These are phyloP conservation scores for Yarrowia sp. DNA, from an alignment of 805 yeast genomes.

Conservation along the genomic window DNA sequence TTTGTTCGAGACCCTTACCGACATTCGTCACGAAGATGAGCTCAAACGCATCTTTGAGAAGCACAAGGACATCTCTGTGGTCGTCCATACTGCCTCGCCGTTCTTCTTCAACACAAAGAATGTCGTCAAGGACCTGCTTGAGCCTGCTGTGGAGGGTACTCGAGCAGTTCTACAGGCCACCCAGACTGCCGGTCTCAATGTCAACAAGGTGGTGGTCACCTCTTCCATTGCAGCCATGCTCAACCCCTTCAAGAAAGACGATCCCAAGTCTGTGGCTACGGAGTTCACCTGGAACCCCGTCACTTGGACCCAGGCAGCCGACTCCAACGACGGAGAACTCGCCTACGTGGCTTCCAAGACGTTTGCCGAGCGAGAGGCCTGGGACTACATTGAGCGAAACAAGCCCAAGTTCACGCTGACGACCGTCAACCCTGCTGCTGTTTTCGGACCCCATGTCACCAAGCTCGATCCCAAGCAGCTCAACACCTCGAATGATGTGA, in stretches of 20 bases:
- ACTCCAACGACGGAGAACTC: constrained; percentile 3
- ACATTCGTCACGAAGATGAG: constrained; percentile 47
- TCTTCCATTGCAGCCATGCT: constrained; percentile 62
- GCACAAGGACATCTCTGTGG: constrained; percentile 50
- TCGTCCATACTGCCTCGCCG: constrained; percentile 55
- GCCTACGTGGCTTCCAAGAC: constrained; percentile 56
- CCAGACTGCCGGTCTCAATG: constrained; percentile 45
- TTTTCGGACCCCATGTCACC: constrained; percentile 48
- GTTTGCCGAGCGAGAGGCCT: constrained; percentile 64
- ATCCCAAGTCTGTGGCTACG: constrained; percentile 44
- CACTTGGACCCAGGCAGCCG: constrained; percentile 46
- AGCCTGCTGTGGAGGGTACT: constrained; percentile 60
- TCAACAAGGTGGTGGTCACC: constrained; percentile 57
- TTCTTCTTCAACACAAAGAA: constrained; percentile 49
- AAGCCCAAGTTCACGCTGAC: constrained; percentile 44
- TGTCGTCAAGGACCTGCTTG: constrained; percentile 53
- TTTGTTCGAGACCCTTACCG: constrained; percentile 47
- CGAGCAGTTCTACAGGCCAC: constrained; percentile 54
- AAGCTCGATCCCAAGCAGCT: constrained; percentile 46
- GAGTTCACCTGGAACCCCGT: constrained; percentile 53
- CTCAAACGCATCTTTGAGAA: constrained; percentile 60
- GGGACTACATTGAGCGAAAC: constrained; percentile 56
- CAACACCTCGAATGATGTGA: constrained; percentile 49
- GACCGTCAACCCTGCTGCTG: constrained; percentile 48
- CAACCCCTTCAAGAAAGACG: constrained; percentile 40